A percentile compares a stretch with the other conserved stretches of the same genome.
These are phyloP conservation scores for Lentinula boryana DNA, from an alignment of 768 basidiomycete genomes.

Conservation along the genomic window DNA sequence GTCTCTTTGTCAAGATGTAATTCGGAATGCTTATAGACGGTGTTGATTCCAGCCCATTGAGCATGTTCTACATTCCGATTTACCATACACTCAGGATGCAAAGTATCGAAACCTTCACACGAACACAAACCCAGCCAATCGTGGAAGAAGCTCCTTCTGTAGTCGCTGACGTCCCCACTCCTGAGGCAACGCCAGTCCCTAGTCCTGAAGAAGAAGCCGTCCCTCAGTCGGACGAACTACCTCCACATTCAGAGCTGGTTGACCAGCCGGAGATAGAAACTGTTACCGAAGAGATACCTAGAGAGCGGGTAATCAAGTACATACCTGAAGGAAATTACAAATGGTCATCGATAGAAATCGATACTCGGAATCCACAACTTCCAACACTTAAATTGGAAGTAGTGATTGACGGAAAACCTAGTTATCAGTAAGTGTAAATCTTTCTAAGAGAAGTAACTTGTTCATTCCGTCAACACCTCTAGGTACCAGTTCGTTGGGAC, in stretches of 20 bases:
- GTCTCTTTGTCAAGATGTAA: background rate
- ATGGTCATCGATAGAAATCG: slow-evolving; percentile 68
- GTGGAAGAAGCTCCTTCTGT: background rate
- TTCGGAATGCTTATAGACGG: background rate
- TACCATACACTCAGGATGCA: slow-evolving; percentile 41
- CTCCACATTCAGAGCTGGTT: background rate
- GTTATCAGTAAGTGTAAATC: slow-evolving; percentile 39
- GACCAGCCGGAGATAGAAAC: slow-evolving; percentile 1
- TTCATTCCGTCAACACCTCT: background rate
- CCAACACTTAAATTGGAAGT: slow-evolving; percentile 55
- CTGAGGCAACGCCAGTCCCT: background rate
- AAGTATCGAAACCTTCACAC: slow-evolving; percentile 38
- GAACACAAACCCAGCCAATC: slow-evolving; percentile 16
- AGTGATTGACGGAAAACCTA: slow-evolving; percentile 50
- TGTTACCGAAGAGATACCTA: slow-evolving; percentile 33
- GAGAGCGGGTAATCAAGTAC: slow-evolving; percentile 52
- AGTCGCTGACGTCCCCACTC: background rate
- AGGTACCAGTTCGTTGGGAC: slow-evolving; percentile 45
- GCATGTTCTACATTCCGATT: slow-evolving; percentile 64
- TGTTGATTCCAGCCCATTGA: slow-evolving; percentile 41
- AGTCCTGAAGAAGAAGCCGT: background rate
- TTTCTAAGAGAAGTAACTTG: background rate
- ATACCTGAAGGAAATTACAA: slow-evolving; percentile 62
- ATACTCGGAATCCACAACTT: slow-evolving; percentile 45
- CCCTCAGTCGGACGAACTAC: background rate